Evolutionary conservation across 2,329 filamentous ascomycete species (phyloP).

Genomic region (Aquanectria penicillioides): DNA sequence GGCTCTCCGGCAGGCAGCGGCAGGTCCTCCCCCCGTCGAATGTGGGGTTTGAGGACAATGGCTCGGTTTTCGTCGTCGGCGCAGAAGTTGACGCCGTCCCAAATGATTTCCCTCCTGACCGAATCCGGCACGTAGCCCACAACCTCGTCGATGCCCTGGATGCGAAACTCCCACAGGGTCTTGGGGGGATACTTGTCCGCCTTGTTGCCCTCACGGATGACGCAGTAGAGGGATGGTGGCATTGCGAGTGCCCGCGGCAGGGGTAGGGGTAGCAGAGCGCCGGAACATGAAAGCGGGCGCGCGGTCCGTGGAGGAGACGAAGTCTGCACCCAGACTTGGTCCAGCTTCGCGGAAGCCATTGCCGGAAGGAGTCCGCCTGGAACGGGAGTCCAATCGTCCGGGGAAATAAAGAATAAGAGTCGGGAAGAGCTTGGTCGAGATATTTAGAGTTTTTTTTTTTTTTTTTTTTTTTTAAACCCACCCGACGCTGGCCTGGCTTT

Average conservation of each 20-base stretch:
- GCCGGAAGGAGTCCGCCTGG: not conserved
- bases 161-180: conserved; percentile 28
- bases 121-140: conserved; percentile 33
- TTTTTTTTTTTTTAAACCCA: not conserved
- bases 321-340: conserved; percentile 15
- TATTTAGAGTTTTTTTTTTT: not conserved
- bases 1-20: conserved; percentile 22
- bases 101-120: conserved; percentile 24
- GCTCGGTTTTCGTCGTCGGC: conserved; percentile 14
- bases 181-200: conserved; percentile 11
- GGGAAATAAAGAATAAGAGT: not conserved
- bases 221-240: conserved; percentile 25
- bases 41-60: conserved; percentile 36
- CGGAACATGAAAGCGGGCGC: conserved; percentile 5
- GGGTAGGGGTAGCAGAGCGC: conserved; percentile 6
- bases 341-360: conserved; percentile 18
- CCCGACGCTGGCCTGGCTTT: no score
- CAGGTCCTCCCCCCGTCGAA: conserved; percentile 27
- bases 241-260: conserved; percentile 13
- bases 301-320: not conserved
- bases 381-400: no score
- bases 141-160: conserved; percentile 30
- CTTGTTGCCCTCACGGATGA: conserved; percentile 35
- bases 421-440: not conserved
- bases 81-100: conserved; percentile 24